These are phyloP conservation scores for Ustilago lituana DNA, from an alignment of 1,284 basidiomycete genomes.

Conservation along the genomic window DNA sequence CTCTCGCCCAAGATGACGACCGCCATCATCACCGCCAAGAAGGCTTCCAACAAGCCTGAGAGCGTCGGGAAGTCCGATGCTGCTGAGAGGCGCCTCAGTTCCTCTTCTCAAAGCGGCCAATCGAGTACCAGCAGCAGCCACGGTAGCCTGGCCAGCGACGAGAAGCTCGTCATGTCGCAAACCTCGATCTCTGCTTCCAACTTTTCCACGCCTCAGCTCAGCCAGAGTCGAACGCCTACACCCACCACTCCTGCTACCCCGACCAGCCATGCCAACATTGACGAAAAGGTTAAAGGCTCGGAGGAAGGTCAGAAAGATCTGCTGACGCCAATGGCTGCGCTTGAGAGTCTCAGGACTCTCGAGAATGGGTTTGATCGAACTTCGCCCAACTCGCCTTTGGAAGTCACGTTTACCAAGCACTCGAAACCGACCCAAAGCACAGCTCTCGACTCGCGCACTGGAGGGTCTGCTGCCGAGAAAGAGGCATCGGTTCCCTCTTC, in stretches of 20 bases:
- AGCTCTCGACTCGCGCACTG: slow-evolving; percentile 6
- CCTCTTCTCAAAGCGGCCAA: slow-evolving; percentile 1
- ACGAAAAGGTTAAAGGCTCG: background rate
- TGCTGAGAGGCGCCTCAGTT: background rate
- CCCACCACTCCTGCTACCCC: slow-evolving; percentile 15
- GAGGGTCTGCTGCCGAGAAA: background rate
- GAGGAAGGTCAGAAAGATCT: slow-evolving; percentile 1
- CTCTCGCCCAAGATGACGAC: background rate
- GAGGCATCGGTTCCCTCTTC: background rate
- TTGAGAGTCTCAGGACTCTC: slow-evolving; percentile 25
- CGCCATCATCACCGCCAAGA: background rate
- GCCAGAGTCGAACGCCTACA: slow-evolving; percentile 18
- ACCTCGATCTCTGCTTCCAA: background rate
- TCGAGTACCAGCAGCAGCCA: slow-evolving; percentile 3
- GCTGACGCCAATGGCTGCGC: slow-evolving; percentile 14
- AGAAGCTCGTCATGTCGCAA: background rate
- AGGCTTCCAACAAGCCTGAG: no score
- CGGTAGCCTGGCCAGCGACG: background rate
- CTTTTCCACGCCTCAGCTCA: slow-evolving; percentile 22
- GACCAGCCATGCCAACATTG: background rate
- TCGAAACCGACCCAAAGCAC: slow-evolving; percentile 14
- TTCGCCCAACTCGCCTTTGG: background rate
- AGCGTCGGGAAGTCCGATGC: no score
- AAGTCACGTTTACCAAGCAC: slow-evolving; percentile 7
- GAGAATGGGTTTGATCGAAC: slow-evolving; percentile 20